These are phyloP conservation scores for Aureococcus anophagefferens DNA, from an alignment of 108 stramenopile genomes.

Conservation along the genomic window DNA sequence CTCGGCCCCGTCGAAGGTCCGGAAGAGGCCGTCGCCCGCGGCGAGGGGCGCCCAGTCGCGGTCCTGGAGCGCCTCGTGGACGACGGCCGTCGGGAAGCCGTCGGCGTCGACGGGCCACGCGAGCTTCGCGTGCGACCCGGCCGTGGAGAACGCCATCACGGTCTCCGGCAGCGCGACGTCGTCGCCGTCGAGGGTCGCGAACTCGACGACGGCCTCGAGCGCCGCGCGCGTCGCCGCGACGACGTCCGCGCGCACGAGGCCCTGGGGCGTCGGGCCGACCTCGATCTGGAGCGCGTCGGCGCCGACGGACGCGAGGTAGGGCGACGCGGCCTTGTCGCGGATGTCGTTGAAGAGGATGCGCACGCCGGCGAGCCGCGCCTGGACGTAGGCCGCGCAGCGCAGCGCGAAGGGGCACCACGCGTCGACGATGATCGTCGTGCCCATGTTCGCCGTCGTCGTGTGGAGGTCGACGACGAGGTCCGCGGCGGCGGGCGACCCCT, in stretches of 20 bases:
- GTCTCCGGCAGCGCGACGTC: not conserved
- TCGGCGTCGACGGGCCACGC: not conserved
- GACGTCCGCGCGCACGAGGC: conserved; percentile 64
- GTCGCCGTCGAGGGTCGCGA: conserved; percentile 20
- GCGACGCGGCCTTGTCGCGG: no score
- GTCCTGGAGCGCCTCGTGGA: conserved; percentile 63
- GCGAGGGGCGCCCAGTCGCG: conserved; percentile 46
- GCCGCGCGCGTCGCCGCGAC: conserved; percentile 60
- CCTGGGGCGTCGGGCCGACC: conserved; percentile 67
- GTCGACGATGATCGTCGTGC: conserved; percentile 60
- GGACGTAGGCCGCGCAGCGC: not conserved
- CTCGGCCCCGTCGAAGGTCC: conserved; percentile 46
- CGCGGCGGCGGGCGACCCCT: conserved; percentile 44
- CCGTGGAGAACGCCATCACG: not conserved
- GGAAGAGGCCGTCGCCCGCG: conserved; percentile 63
- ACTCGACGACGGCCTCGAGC: conserved; percentile 51
- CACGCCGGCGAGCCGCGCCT: conserved; percentile 1
- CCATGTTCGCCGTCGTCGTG: conserved; percentile 71
- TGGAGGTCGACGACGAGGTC: conserved; percentile 70
- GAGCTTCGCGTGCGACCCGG: not conserved
- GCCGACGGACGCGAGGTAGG: conserved; percentile 46
- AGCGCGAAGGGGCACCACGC: not conserved
- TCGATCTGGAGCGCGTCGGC: conserved; percentile 65
- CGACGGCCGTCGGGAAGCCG: conserved; percentile 13
- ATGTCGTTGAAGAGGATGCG: conserved; percentile 6